Evolutionary conservation across 1,284 basidiomycete species (phyloP).

Genomic region (Phellinidium pouzarii): DNA sequence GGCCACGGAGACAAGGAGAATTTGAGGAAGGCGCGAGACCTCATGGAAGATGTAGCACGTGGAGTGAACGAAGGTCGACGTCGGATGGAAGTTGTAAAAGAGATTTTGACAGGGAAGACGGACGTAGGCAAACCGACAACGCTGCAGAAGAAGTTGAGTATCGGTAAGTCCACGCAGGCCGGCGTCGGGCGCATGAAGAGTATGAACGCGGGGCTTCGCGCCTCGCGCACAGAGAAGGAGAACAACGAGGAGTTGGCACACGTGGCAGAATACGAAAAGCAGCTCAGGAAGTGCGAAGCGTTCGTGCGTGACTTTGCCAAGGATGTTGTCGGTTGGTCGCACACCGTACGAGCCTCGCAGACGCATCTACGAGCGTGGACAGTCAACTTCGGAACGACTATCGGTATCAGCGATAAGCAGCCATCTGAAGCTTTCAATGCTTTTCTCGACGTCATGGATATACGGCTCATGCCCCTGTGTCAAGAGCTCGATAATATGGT

Average conservation of each 20-base stretch:
- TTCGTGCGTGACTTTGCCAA: conserved; percentile 57
- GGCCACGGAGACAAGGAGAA: conserved; percentile 68
- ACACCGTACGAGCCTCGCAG: conserved; percentile 39
- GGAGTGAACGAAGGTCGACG: conserved; percentile 85
- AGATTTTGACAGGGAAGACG: conserved; percentile 40
- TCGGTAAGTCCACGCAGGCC: conserved; percentile 37
- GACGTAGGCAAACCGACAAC: conserved; percentile 22
- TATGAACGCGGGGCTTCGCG: conserved; percentile 29
- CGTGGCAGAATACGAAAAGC: conserved; percentile 48
- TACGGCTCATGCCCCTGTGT: conserved; percentile 46
- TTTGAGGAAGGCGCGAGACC: conserved; percentile 56
- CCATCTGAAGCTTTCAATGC: conserved; percentile 66
- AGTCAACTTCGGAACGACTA: conserved; percentile 54
- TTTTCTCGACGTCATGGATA: conserved; percentile 52
- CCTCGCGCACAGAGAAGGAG: conserved; percentile 29
- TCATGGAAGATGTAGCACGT: conserved; percentile 73
- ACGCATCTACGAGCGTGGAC: conserved; percentile 53
- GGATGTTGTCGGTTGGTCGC: conserved; percentile 54
- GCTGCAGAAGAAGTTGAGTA: conserved; percentile 38
- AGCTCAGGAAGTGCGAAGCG: conserved; percentile 44
- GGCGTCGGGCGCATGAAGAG: conserved; percentile 56
- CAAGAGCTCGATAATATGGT: conserved; percentile 45
- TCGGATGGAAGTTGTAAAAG: conserved; percentile 78
- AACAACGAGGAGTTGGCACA: conserved; percentile 43
- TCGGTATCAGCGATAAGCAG: conserved; percentile 48